Evolutionary conservation across 495 filamentous ascomycete genomes (phyloP), one percentile per base, ranked within the genome.

Genomic region (Talaromyces proteolyticus): DNA sequence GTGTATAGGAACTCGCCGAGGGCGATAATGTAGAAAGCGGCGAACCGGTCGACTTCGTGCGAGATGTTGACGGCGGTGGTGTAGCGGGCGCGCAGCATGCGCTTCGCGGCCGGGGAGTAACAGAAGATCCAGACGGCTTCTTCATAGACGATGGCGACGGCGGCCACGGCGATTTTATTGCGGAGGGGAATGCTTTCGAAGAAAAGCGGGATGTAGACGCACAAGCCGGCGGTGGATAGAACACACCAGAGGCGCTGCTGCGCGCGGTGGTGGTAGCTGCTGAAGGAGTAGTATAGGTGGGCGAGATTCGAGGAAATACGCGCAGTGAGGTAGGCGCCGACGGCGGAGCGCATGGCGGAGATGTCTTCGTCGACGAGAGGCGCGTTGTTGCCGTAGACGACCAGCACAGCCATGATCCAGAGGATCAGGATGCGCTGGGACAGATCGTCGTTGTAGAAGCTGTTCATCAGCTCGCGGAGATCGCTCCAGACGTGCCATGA

Each of bases 401-500:
- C 55, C 19, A 74, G 61, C 6, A 69, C 44, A 23, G 71, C 61
- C 69, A 77, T 74, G 20, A 70, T 56, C 70, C 72, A 75, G 6
- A 73, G 56, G n/a, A 75, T 74, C 18, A 72, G 57, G 11, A 67
- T 36, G 21, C 74, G 70, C 42, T 77, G 72, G 0, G 70, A 53
- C 11, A 77, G 43, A 51, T 77, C 74, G 41, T 77, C 71, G 52
- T 71, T 76, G 52, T 70, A 72, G 61, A 74, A 76, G 7, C 62
- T 68, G 62, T 71, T 72, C 73, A 75, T 75, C 37, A 74, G 47
- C 51, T 70, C 70, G 46, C 67, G 67, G 3, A 74, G 57, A 44
- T 73, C 71, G 47, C 64, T 68, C 74, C 74, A 77, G 7, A 74
- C 59, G 25, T 74, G 66, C 74, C 74, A 74, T 51, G 66, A 65